phyloP scores from a whole-genome alignment of 164 flowering plant species.

The Macadamia integrifolia region DNA sequence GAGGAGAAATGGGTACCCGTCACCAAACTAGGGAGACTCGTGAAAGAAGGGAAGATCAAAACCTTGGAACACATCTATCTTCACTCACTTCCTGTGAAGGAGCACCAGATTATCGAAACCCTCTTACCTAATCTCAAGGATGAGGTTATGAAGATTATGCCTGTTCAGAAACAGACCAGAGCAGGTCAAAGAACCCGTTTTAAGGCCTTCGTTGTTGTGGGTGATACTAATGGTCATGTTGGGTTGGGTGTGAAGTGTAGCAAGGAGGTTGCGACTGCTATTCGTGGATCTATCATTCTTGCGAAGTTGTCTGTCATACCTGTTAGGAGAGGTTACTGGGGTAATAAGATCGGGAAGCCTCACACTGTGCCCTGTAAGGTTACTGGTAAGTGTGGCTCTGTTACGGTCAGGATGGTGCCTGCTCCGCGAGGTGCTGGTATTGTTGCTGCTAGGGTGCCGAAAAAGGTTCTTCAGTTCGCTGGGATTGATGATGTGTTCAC shows the following conservation, averaged over 20 bases:
- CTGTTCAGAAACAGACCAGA: conserved; percentile 83
- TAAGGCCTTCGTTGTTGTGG: conserved; percentile 86
- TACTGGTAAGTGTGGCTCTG: conserved; percentile 85
- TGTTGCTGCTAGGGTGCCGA: conserved; percentile 83
- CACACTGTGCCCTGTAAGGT: conserved; percentile 87
- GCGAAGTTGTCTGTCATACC: conserved; percentile 75
- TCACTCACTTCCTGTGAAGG: conserved; percentile 71
- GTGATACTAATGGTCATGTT: conserved; percentile 73
- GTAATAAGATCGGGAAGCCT: conserved; percentile 81
- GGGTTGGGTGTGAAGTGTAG: conserved; percentile 81
- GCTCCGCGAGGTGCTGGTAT: conserved; percentile 84
- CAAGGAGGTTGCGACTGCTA: conserved; percentile 82
- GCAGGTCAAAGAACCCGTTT: conserved; percentile 83
- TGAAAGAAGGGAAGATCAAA: conserved; percentile 46
- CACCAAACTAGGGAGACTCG: conserved; percentile 72
- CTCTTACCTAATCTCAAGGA: conserved; percentile 54
- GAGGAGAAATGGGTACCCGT: conserved; percentile 81
- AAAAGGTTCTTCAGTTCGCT: conserved; percentile 88
- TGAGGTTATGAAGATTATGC: conserved; percentile 91
- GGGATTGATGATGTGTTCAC: conserved; percentile 87
- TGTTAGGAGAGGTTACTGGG: conserved; percentile 85
- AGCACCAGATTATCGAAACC: conserved; percentile 58
- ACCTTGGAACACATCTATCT: conserved; percentile 66
- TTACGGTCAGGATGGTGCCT: conserved; percentile 80
- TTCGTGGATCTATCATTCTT: conserved; percentile 64